phyloP scores from a whole-genome alignment of 805 yeast genomes.

The Isabelozyma heimii region DNA sequence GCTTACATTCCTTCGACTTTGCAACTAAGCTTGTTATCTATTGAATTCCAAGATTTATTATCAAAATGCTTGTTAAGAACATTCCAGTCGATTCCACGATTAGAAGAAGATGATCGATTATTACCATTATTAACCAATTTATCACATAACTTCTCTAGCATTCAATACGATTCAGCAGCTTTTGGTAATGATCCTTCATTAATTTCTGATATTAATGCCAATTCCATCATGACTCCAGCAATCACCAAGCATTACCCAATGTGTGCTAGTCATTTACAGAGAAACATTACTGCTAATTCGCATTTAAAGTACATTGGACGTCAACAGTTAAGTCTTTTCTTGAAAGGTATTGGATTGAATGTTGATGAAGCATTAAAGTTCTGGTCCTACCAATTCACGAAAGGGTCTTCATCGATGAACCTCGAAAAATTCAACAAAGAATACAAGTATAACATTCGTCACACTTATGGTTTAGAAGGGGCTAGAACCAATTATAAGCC shows the following conservation, averaged over 20 bases:
- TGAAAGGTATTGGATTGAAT: slow-evolving; percentile 85
- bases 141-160: slow-evolving; percentile 47
- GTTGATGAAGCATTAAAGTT: slow-evolving; percentile 86
- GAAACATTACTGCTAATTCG: slow-evolving; percentile 54
- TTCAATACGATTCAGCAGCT: slow-evolving; percentile 55
- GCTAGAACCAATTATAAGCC: slow-evolving; percentile 82
- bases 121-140: slow-evolving; percentile 80
- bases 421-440: slow-evolving; percentile 82
- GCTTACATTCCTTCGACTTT: slow-evolving; percentile 84
- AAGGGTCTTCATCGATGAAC: slow-evolving; percentile 47
- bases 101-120: slow-evolving; percentile 90
- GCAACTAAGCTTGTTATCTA: slow-evolving; percentile 67
- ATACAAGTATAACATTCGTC: slow-evolving; percentile 84
- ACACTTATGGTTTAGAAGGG: slow-evolving; percentile 90
- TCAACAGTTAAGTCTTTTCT: slow-evolving; percentile 78
- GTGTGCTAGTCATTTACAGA: slow-evolving; percentile 69
- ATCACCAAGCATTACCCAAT: slow-evolving; percentile 73
- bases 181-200: slow-evolving; percentile 24
- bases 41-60: slow-evolving; percentile 62
- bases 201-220: slow-evolving; percentile 54
- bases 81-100: slow-evolving; percentile 72
- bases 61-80: slow-evolving; percentile 57
- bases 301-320: slow-evolving; percentile 85
- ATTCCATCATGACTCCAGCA: slow-evolving; percentile 52
- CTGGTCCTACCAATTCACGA: slow-evolving; percentile 75